Evolutionary conservation across 768 basidiomycete species (phyloP), one percentile per base, ranked within the genome.

Genomic region (Tulasnella sp.): DNA sequence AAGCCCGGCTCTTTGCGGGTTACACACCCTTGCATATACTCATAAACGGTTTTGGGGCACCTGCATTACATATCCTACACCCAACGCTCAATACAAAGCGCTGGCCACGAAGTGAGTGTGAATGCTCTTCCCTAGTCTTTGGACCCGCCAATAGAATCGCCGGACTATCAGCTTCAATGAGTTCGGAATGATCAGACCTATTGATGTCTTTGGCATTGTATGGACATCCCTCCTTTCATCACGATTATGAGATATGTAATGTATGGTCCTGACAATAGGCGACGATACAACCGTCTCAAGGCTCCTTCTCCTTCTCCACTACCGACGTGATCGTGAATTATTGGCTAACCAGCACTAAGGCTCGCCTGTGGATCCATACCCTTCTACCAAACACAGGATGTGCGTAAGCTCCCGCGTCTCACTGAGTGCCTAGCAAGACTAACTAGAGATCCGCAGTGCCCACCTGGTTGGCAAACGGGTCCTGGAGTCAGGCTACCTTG

Each of bases 401-500:
- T 73, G n/a, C 6, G 78, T 73, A 3, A 24, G 37, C 37, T 24
- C 24, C 20, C 77, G 8, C 16, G 20, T 64, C 37, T 46, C 18
- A 20, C 1, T 9, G 40, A 40, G 11, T 5, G 16, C 28, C 5
- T 12, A n/a, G 74, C 28, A 14, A 40, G 40, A 31, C 50, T 46
- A 58, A 72, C 44, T 48, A 4, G 18, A 50, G 1, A 37, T 37
- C 37, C 41, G 6, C 8, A 78, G 77, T 78, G 8, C 50, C 78
- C 18, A 80, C 40, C 75, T 80, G 79, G 79, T 76, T 80, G 20
- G 20, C 79, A 14, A 34, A 9, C 46, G 79, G 79, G 24, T 37
- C 28, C 9, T 80, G 6, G 18, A 79, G 74, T 37, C 58, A 81
- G 41, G 81, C 81, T 20, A 80, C 82, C n/a, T 74, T 83, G 54